A percentile compares a stretch with the other conserved stretches of the same genome.
phyloP scores from a whole-genome alignment of 179 eudicot genomes.

The Vitellaria paradoxa region DNA sequence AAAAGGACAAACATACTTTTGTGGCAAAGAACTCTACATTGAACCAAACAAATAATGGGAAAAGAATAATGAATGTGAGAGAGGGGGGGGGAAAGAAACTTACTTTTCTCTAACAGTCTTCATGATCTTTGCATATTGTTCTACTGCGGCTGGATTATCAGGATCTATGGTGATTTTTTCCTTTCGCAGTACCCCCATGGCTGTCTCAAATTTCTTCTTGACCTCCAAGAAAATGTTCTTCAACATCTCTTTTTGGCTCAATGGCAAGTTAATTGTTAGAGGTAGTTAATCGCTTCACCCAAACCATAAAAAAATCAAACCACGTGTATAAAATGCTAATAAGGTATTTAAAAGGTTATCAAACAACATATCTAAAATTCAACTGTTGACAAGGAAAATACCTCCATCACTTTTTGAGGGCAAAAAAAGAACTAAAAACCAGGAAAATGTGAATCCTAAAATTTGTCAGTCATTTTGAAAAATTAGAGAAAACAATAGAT shows the following conservation, averaged over 20 bases:
- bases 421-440: not conserved
- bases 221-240: slow-evolving; percentile 83
- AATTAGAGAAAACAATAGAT: not conserved
- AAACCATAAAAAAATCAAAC: not conserved
- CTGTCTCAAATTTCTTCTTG: slow-evolving; percentile 88
- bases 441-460: not conserved
- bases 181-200: slow-evolving; percentile 65
- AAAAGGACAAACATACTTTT: not conserved
- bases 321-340: not conserved
- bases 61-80: not conserved
- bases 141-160: slow-evolving; percentile 82
- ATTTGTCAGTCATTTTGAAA: not conserved
- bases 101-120: slow-evolving; percentile 84
- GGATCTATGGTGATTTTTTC: slow-evolving; percentile 94
- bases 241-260: slow-evolving; percentile 64
- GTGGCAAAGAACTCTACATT: too few relatives aligned
- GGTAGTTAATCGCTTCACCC: not conserved
- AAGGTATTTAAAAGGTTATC: not conserved
- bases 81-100: slow-evolving; percentile 2
- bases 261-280: slow-evolving; percentile 19
- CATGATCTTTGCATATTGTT: slow-evolving; percentile 82
- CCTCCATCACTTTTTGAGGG: not conserved
- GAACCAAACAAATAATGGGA: not conserved
- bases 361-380: not conserved
- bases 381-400: not conserved